phyloP scores from a whole-genome alignment of 2,329 filamentous ascomycete genomes.

The Alternaria angustiovoidea region DNA sequence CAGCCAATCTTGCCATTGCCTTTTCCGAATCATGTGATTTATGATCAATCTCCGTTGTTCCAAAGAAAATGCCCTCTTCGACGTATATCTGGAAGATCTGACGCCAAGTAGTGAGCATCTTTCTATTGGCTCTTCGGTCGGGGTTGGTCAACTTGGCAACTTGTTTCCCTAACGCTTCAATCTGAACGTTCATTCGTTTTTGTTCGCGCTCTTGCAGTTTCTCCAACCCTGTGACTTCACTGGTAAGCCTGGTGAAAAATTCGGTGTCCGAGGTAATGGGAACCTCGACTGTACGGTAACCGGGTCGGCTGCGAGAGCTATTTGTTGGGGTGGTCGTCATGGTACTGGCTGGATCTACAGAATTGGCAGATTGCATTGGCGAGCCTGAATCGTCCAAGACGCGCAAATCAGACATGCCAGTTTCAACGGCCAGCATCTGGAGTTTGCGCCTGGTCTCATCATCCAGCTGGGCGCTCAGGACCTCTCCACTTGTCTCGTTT shows the following conservation, averaged over 20 bases:
- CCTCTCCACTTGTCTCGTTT: slow-evolving; percentile 70
- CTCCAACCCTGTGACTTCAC: slow-evolving; percentile 74
- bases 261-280: slow-evolving; percentile 78
- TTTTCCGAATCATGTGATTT: slow-evolving; percentile 71
- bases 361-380: slow-evolving; percentile 14
- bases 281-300: slow-evolving; percentile 68
- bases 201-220: slow-evolving; percentile 73
- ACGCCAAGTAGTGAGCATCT: slow-evolving; percentile 78
- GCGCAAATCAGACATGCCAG: slow-evolving; percentile 52
- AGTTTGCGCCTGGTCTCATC: slow-evolving; percentile 71
- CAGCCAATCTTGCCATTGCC: slow-evolving; percentile 72
- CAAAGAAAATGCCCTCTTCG: slow-evolving; percentile 83
- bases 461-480: slow-evolving; percentile 73
- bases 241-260: slow-evolving; percentile 80
- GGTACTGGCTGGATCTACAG: neutral
- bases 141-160: slow-evolving; percentile 72
- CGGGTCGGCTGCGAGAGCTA: slow-evolving; percentile 19
- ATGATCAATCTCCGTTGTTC: slow-evolving; percentile 74
- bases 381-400: slow-evolving; percentile 40
- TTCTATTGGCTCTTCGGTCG: slow-evolving; percentile 65
- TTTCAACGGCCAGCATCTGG: slow-evolving; percentile 64
- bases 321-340: neutral
- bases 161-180: slow-evolving; percentile 69
- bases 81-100: slow-evolving; percentile 83
- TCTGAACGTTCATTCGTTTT: slow-evolving; percentile 67